A percentile compares a stretch with the other conserved stretches of the same genome.
phyloP scores from a whole-genome alignment of 2,329 filamentous ascomycete species.

The Colletotrichum siamense region DNA sequence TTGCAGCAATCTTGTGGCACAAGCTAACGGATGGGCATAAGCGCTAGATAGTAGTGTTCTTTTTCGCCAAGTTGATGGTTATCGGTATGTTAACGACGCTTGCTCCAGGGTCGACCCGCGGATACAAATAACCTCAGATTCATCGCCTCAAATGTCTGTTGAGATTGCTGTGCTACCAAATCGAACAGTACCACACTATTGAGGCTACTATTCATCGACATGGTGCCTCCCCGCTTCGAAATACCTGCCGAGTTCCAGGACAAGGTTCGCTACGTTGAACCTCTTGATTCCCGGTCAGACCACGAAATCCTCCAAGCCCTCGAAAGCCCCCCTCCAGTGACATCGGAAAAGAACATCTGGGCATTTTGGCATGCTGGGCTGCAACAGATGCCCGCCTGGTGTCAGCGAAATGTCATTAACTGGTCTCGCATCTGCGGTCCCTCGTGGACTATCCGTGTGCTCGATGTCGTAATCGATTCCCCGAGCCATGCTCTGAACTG shows the following conservation, averaged over 20 bases:
- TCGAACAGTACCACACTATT: not conserved
- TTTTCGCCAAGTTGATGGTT: not conserved
- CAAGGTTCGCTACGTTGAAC: not conserved
- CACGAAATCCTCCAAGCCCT: slow-evolving; percentile 34
- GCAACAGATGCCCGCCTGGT: slow-evolving; percentile 39
- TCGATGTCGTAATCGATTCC: slow-evolving; percentile 40
- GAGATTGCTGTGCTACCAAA: not conserved
- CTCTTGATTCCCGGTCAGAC: slow-evolving; percentile 25
- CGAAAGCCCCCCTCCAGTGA: slow-evolving; percentile 31
- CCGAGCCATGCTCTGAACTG: slow-evolving; percentile 43
- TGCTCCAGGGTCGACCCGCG: not conserved
- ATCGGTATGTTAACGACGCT: not conserved
- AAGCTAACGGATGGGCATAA: not conserved
- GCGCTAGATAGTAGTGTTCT: not conserved
- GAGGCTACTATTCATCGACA: not conserved
- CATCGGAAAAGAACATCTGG: slow-evolving; percentile 50
- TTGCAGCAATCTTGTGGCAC: not conserved
- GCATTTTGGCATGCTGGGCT: slow-evolving; percentile 48
- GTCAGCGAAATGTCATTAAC: slow-evolving; percentile 42
- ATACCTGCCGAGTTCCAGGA: not conserved
- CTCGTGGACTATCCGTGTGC: slow-evolving; percentile 45
- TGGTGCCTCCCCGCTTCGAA: not conserved
- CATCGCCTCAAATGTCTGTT: not conserved
- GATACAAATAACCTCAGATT: not conserved
- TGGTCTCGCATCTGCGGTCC: slow-evolving; percentile 44